A percentile compares a stretch with the other conserved stretches of the same genome.
phyloP scores from a whole-genome alignment of 2,329 filamentous ascomycete genomes.

The Sclerotinia glacialis region DNA sequence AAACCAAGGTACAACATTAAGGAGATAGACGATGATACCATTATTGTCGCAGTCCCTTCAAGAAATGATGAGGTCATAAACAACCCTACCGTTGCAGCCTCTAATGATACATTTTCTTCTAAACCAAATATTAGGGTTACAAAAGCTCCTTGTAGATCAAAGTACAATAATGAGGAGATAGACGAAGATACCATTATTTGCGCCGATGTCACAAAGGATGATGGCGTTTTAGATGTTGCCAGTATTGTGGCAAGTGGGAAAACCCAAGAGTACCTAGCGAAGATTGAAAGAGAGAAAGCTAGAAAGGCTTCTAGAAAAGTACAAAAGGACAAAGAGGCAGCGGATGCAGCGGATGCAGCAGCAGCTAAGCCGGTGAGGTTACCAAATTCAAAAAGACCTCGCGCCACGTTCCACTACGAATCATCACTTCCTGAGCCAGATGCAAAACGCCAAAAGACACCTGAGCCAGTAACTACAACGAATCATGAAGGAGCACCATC shows the following conservation, averaged over 20 bases:
- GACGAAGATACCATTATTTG: slow-evolving; percentile 42
- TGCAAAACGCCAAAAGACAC: slow-evolving; percentile 42
- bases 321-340: slow-evolving; percentile 51
- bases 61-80: too few species aligned
- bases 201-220: slow-evolving; percentile 51
- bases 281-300: slow-evolving; percentile 76
- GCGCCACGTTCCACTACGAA: slow-evolving; percentile 71
- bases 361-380: slow-evolving; percentile 57
- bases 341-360: slow-evolving; percentile 47
- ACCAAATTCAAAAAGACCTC: slow-evolving; percentile 69
- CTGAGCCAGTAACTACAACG: slow-evolving; percentile 30
- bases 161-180: slow-evolving; percentile 31
- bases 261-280: slow-evolving; percentile 77
- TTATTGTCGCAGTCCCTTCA: too few species aligned
- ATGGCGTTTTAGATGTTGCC: slow-evolving; percentile 81
- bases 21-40: too few species aligned
- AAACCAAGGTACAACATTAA: too few species aligned
- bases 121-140: slow-evolving; percentile 40
- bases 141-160: slow-evolving; percentile 32
- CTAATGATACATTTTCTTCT: too few species aligned
- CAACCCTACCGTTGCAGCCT: too few species aligned
- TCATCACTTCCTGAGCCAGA: slow-evolving; percentile 52
- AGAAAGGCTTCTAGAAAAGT: slow-evolving; percentile 44
- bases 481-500: slow-evolving; percentile 25
- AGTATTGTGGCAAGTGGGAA: slow-evolving; percentile 79